Conservation (phyloP, 2,329 filamentous ascomycete genomes). For the Claviceps pusilla region DNA sequence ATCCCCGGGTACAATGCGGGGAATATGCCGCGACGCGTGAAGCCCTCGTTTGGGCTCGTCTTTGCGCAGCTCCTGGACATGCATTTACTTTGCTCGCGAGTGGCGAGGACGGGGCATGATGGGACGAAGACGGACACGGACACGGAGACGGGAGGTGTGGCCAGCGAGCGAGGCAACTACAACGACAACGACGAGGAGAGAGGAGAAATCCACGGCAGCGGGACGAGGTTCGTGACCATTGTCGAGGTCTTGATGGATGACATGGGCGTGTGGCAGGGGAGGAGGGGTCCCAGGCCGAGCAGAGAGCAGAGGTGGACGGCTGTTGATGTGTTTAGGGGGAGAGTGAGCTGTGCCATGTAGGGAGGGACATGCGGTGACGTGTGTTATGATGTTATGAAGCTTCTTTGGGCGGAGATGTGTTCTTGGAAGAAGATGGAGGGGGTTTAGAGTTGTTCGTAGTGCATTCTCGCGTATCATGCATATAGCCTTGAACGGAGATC, state of each 20-base stretch:
- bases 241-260: constrained; percentile 39
- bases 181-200: not conserved
- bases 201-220: not conserved
- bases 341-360: not conserved
- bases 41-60: constrained; percentile 37
- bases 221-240: constrained; percentile 22
- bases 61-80: constrained; percentile 40
- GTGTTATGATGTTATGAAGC: too few species aligned
- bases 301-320: constrained; percentile 41
- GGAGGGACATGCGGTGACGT: not conserved
- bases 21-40: constrained; percentile 17
- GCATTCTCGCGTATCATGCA: too few species aligned
- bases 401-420: too few species aligned
- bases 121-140: not conserved
- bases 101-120: constrained; percentile 26
- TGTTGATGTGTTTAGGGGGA: constrained; percentile 19
- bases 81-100: constrained; percentile 34
- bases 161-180: not conserved
- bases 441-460: too few species aligned
- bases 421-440: too few species aligned
- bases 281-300: constrained; percentile 14
- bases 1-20: constrained; percentile 9
- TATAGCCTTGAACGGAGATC: too few species aligned
- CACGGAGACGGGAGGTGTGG: not conserved
- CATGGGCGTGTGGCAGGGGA: constrained; percentile 27